Evolutionary conservation across 2,329 filamentous ascomycete species (phyloP).

Genomic region (Colletotrichum euphorbiae): DNA sequence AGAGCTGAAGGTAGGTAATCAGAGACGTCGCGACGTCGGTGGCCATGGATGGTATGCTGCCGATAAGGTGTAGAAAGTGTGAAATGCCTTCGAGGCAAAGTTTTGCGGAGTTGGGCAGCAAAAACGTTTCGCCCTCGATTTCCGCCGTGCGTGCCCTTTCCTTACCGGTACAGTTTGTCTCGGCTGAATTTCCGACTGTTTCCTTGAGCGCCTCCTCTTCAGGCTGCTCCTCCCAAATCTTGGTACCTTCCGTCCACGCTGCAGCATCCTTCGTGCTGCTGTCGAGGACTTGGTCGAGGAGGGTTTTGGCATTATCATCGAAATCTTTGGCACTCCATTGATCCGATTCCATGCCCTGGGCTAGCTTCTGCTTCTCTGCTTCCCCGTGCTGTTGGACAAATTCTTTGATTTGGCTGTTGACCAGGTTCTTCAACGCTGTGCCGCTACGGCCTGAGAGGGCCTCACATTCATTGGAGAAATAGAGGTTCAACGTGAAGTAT

Average conservation of each 20-base stretch:
- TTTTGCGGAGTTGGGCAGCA: slow-evolving; percentile 86
- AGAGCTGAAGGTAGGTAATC: slow-evolving; percentile 88
- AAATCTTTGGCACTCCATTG: slow-evolving; percentile 86
- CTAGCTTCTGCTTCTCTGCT: slow-evolving; percentile 78
- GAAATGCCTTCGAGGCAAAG: slow-evolving; percentile 85
- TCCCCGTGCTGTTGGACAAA: slow-evolving; percentile 81
- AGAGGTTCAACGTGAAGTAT: slow-evolving; percentile 84
- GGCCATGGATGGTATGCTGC: slow-evolving; percentile 89
- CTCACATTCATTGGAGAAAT: slow-evolving; percentile 89
- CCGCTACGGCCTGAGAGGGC: slow-evolving; percentile 84
- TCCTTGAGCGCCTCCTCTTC: slow-evolving; percentile 36
- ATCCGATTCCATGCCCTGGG: slow-evolving; percentile 82
- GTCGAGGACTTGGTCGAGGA: slow-evolving; percentile 74
- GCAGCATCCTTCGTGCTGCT: slow-evolving; percentile 77
- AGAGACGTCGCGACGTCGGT: slow-evolving; percentile 83
- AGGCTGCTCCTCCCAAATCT: slow-evolving; percentile 62
- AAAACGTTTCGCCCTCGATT: slow-evolving; percentile 86
- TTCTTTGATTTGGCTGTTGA: slow-evolving; percentile 84
- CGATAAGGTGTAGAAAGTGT: slow-evolving; percentile 83
- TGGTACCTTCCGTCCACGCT: slow-evolving; percentile 72
- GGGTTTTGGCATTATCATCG: slow-evolving; percentile 66
- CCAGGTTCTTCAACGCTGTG: slow-evolving; percentile 79
- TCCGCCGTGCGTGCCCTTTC: slow-evolving; percentile 77
- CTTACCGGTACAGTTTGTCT: slow-evolving; percentile 65
- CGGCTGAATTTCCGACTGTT: slow-evolving; percentile 47